phyloP scores from a whole-genome alignment of 371 early-diverging fungal genomes.

The Haplosporangium sp. region DNA sequence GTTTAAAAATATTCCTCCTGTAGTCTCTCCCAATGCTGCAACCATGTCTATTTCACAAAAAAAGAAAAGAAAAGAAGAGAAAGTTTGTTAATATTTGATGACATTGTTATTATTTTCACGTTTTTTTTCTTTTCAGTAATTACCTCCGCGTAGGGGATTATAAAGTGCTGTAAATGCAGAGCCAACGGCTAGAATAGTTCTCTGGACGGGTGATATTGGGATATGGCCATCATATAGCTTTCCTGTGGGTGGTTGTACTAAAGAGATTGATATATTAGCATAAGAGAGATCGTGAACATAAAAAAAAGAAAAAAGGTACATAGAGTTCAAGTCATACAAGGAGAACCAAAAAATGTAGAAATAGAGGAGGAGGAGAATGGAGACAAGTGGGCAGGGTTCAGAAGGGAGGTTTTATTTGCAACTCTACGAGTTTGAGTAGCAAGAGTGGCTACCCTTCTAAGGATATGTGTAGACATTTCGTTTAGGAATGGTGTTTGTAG shows the following conservation, averaged over 20 bases:
- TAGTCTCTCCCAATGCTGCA: slow-evolving; percentile 93
- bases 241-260: slow-evolving; percentile 45
- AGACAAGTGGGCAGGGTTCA: neutral
- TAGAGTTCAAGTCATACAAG: slow-evolving; percentile 15
- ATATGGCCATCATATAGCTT: slow-evolving; percentile 68
- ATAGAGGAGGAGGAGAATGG: slow-evolving; percentile 29
- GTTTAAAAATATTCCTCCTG: slow-evolving; percentile 72
- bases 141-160: slow-evolving; percentile 86
- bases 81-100: no score
- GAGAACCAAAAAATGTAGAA: slow-evolving; percentile 25
- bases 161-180: slow-evolving; percentile 83
- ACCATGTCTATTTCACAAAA: slow-evolving; percentile 79
- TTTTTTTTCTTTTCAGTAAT: neutral
- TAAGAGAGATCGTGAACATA: neutral
- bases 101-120: no score
- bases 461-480: slow-evolving; percentile 22
- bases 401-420: neutral
- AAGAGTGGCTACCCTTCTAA: slow-evolving; percentile 4
- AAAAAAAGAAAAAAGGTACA: neutral
- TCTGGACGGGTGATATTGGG: slow-evolving; percentile 68
- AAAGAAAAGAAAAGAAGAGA: neutral
- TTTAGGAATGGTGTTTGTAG: neutral
- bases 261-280: neutral
- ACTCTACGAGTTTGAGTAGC: neutral
- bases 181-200: slow-evolving; percentile 73